Conservation (phyloP, 805 yeast genomes). For the Wickerhamiella spandovensis region DNA sequence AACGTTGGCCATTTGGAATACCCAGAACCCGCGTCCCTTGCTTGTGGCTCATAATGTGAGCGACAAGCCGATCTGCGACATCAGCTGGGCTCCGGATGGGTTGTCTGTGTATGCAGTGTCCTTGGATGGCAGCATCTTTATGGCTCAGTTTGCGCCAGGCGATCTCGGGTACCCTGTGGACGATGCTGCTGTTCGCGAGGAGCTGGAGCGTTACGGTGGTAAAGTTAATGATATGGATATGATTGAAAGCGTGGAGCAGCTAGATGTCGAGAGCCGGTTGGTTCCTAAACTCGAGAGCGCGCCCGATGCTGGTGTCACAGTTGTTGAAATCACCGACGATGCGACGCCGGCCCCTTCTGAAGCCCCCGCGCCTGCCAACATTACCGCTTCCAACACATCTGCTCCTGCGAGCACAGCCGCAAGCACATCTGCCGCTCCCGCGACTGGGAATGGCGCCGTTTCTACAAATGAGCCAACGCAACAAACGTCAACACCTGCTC, state of each 20-base stretch:
- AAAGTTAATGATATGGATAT: constrained; percentile 72
- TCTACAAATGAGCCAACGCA: too few species aligned
- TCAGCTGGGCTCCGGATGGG: constrained; percentile 83
- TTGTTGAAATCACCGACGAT: neutral
- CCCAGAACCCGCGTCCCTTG: constrained; percentile 60
- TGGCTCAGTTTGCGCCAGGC: constrained; percentile 43
- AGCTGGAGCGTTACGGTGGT: constrained; percentile 74
- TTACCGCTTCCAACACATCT: constrained; percentile 2
- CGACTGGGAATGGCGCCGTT: too few species aligned
- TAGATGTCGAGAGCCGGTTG: constrained; percentile 56
- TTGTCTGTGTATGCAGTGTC: constrained; percentile 59
- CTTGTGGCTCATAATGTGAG: constrained; percentile 67
- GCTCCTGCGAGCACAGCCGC: constrained; percentile 8
- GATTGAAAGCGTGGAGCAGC: constrained; percentile 77
- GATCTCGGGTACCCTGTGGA: constrained; percentile 40
- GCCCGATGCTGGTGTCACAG: neutral
- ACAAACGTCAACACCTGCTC: neutral
- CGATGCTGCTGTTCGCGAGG: constrained; percentile 49
- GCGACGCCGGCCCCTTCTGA: neutral
- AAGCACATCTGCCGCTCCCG: neutral
- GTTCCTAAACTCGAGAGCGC: constrained; percentile 21
- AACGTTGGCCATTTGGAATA: constrained; percentile 78
- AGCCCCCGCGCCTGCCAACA: neutral
- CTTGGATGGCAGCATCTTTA: constrained; percentile 69
- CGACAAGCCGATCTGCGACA: constrained; percentile 69